phyloP scores from a whole-genome alignment of 805 yeast genomes.

The Lipomyces orientalis region DNA sequence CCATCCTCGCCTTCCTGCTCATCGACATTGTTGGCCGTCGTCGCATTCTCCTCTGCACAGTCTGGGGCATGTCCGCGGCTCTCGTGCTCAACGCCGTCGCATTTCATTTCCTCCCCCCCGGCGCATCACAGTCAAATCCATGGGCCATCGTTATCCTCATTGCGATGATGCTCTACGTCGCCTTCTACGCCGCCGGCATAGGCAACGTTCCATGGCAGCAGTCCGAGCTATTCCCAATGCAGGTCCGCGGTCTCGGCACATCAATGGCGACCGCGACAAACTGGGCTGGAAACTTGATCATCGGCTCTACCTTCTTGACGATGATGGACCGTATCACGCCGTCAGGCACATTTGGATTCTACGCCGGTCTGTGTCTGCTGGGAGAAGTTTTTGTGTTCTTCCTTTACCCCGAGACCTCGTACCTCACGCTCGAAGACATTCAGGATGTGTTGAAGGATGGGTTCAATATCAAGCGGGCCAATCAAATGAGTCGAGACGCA shows the following conservation, averaged over 20 bases:
- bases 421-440: conserved; percentile 89
- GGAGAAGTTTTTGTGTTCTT: conserved; percentile 78
- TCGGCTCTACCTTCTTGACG: conserved; percentile 90
- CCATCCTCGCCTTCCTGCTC: conserved; percentile 80
- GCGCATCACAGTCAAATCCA: conserved; percentile 47
- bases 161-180: conserved; percentile 85
- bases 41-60: conserved; percentile 72
- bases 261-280: conserved; percentile 90
- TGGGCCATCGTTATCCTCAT: conserved; percentile 91
- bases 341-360: conserved; percentile 89
- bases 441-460: conserved; percentile 82
- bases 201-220: conserved; percentile 99
- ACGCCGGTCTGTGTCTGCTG: conserved; percentile 78
- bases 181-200: conserved; percentile 89
- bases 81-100: conserved; percentile 85
- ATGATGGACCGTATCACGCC: conserved; percentile 94
- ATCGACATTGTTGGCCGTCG: conserved; percentile 92
- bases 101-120: conserved; percentile 79
- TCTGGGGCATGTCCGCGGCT: conserved; percentile 83
- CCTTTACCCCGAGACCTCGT: conserved; percentile 91
- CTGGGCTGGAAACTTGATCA: conserved; percentile 93
- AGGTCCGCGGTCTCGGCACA: conserved; percentile 89
- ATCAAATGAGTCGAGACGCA: conserved; percentile 55
- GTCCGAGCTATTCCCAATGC: conserved; percentile 91
- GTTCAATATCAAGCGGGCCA: conserved; percentile 76